Conservation (phyloP, 2,329 filamentous ascomycete species). For the Sphaerulina musiva region DNA sequence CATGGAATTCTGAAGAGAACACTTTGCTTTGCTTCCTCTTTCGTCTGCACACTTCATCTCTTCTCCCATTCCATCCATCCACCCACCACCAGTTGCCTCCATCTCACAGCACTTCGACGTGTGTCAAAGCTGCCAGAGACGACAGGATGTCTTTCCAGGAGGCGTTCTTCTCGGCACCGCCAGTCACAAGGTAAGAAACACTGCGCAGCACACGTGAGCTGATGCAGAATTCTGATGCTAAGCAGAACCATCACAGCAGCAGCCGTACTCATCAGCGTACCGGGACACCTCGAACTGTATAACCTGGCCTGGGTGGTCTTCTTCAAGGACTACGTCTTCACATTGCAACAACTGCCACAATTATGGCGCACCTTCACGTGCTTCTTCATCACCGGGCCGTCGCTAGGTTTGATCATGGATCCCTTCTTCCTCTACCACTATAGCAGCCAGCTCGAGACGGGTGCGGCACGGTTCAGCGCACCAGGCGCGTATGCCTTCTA, state of each 20-base stretch:
- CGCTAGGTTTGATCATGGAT: constrained; percentile 59
- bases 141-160: constrained; percentile 24
- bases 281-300: constrained; percentile 54
- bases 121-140: constrained; percentile 1
- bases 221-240: constrained; percentile 42
- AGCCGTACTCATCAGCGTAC: constrained; percentile 56
- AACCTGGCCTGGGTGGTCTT: constrained; percentile 50
- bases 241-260: constrained; percentile 61
- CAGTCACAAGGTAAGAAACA: constrained; percentile 55
- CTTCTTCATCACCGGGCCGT: constrained; percentile 53
- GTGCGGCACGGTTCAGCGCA: constrained; percentile 62
- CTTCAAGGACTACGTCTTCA: constrained; percentile 38
- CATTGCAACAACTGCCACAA: constrained; percentile 53
- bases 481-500: constrained; percentile 79
- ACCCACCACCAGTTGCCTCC: not conserved
- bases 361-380: constrained; percentile 54
- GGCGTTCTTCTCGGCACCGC: constrained; percentile 53
- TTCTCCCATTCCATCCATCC: not conserved
- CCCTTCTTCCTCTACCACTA: constrained; percentile 77
- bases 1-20: not conserved
- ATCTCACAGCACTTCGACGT: not conserved
- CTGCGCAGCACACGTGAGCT: constrained; percentile 3
- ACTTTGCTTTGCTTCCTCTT: constrained; percentile 5
- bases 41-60: too few relatives aligned
- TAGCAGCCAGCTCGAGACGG: constrained; percentile 64